phyloP scores from a whole-genome alignment of 352 stramenopile species.

The Thalassiosira exigua region DNA sequence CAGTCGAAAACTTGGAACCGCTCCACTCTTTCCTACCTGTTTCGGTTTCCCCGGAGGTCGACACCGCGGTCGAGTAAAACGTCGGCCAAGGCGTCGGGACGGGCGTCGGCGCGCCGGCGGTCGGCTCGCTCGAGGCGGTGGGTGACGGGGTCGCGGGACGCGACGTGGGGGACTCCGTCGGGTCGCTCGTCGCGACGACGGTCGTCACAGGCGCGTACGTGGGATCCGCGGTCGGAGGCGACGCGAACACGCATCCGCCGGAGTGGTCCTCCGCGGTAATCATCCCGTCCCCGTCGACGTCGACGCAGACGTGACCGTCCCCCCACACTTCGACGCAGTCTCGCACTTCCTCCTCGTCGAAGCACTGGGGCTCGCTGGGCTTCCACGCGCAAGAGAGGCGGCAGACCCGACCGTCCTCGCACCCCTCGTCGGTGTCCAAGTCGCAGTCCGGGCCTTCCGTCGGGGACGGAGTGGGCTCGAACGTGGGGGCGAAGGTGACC shows the following conservation, averaged over 20 bases:
- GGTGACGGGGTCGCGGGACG: not conserved
- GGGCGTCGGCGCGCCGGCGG: too few species aligned
- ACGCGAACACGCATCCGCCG: not conserved
- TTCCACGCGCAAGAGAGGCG: not conserved
- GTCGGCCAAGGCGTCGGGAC: conserved; percentile 3
- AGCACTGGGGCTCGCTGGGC: not conserved
- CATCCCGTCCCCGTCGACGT: not conserved
- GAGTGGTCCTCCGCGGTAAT: not conserved
- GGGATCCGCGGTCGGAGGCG: not conserved
- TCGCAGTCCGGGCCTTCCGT: conserved; percentile 4
- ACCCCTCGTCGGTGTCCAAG: not conserved
- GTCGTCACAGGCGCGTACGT: not conserved
- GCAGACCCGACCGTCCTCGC: not conserved
- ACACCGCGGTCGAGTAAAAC: not conserved
- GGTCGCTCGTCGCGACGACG: not conserved
- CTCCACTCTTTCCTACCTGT: conserved; percentile 9
- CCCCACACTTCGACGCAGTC: not conserved
- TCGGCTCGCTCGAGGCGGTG: not conserved
- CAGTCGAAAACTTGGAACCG: too few species aligned
- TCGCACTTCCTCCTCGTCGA: not conserved
- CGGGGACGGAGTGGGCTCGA: conserved; percentile 26
- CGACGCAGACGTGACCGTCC: not conserved
- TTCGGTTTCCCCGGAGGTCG: conserved; percentile 10
- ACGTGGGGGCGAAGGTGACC: conserved; percentile 15
- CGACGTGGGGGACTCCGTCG: not conserved